Base-by-base conservation (phyloP, 192 early-diverging fungal species). In the Diversispora epigaea region DNA sequence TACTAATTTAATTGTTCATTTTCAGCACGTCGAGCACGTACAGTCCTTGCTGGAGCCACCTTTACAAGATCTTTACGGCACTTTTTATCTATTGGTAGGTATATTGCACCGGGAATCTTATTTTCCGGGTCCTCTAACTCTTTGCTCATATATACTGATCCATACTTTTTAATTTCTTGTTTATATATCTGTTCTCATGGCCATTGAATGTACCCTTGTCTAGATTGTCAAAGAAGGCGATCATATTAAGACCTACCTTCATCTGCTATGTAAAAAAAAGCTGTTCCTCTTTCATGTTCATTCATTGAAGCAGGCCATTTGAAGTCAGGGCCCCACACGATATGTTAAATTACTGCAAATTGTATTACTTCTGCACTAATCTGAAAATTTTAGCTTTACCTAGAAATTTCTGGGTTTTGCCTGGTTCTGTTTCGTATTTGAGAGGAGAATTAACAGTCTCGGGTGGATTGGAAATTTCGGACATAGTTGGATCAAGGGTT, bases 171-270 rank as follows among this genome's bases (percentile, higher is more conserved):
- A 2, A 65, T 39, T 40, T 65, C 43, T 22, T 65, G 39, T 3
- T 40, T 45, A 45, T 65, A 40, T 7, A 65, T 7, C 43, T 45
- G 32, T 65, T n/a, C 6, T 65, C 2, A 65, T 65, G 63, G 0
- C 6, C 63, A 65, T 65, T 22, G n/a, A 64, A 64, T 44, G 25
- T 64, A 5, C 63, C 63, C 39, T 40, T 45, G 11, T 65, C 63
- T 7, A 64, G 4, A 39, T 21, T 64, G 4, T 64, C 41, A 64
- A 43, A 64, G 62, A 64, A 64, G 17, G 3, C 12, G 32, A 43
- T 44, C 62, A 39, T 39, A 44, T 43, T 39, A 12, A 4, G 39
- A 56, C 4, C 9, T 19, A 56, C n/a, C 55, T 6, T 56, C 62
- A 39, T 64, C 62, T 8, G 62, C 19, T 39, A 64, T n/a, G 17